phyloP scores from a whole-genome alignment of 2,329 filamentous ascomycete genomes.

The Volutella citrinella region DNA sequence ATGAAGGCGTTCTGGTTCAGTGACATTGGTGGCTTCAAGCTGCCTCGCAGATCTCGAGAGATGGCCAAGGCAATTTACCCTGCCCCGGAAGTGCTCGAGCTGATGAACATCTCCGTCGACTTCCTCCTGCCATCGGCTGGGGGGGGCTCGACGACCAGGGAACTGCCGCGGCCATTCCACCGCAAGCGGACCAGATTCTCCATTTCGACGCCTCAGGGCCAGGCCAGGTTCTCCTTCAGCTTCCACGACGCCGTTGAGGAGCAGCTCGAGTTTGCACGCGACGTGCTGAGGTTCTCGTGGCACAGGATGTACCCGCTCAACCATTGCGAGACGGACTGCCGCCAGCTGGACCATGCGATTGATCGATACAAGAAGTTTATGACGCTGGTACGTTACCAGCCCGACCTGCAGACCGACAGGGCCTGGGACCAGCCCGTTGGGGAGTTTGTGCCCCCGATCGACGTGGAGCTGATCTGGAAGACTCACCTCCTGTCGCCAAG shows the following conservation, averaged over 20 bases:
- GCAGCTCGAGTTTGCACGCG: conserved; percentile 12
- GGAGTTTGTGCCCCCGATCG: conserved; percentile 12
- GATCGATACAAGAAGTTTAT: conserved; percentile 15
- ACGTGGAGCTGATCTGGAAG: conserved; percentile 18
- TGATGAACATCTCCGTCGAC: conserved; percentile 6
- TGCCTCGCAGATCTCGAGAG: conserved; percentile 1
- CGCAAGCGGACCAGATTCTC: not conserved
- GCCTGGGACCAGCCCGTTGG: fast-evolving
- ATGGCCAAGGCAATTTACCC: conserved; percentile 6
- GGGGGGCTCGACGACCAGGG: conserved; percentile 1
- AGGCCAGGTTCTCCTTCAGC: conserved; percentile 5
- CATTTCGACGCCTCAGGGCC: not conserved
- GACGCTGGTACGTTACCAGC: conserved; percentile 6
- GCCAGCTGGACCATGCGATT: conserved; percentile 7
- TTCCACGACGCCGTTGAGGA: conserved; percentile 10
- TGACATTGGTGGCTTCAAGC: conserved; percentile 6
- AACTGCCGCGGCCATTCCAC: conserved; percentile 1
- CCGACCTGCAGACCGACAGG: not conserved
- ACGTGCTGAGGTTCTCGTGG: conserved; percentile 13
- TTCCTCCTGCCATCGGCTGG: conserved; percentile 6
- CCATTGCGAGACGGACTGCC: conserved; percentile 1
- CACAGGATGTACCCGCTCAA: conserved; percentile 12
- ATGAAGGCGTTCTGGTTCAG: conserved; percentile 1
- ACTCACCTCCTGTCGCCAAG: conserved; percentile 15
- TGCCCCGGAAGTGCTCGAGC: not conserved